phyloP scores from a whole-genome alignment of 164 flowering plant genomes.

The Vitis rupestris region DNA sequence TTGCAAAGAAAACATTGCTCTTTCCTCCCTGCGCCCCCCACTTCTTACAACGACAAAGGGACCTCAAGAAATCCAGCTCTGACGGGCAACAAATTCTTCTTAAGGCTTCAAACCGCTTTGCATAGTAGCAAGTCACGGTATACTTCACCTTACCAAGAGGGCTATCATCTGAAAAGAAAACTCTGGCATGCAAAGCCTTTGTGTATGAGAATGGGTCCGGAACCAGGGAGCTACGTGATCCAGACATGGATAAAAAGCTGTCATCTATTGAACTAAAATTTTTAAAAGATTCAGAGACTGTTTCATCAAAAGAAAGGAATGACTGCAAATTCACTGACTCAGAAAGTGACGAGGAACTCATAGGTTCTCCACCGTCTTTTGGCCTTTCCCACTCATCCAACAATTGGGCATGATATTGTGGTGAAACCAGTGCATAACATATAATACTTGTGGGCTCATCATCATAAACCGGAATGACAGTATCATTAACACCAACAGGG shows the following conservation, averaged over 20 bases:
- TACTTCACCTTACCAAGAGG: slow-evolving; percentile 80
- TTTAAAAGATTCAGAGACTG: slow-evolving; percentile 41
- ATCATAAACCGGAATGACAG: slow-evolving; percentile 85
- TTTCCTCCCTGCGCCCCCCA: slow-evolving; percentile 99
- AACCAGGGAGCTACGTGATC: slow-evolving; percentile 53
- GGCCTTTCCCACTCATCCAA: slow-evolving; percentile 60
- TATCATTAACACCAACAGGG: slow-evolving; percentile 77
- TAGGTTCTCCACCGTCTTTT: slow-evolving; percentile 47
- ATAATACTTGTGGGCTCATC: slow-evolving; percentile 98
- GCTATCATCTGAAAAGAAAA: slow-evolving; percentile 67
- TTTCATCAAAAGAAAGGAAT: slow-evolving; percentile 52
- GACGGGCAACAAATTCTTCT: slow-evolving; percentile 84
- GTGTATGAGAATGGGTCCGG: slow-evolving; percentile 63
- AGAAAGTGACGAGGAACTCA: slow-evolving; percentile 34
- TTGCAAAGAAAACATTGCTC: slow-evolving; percentile 96
- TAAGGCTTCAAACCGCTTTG: slow-evolving; percentile 82
- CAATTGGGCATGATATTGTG: slow-evolving; percentile 59
- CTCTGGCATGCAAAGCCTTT: slow-evolving; percentile 71
- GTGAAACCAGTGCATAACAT: slow-evolving; percentile 65
- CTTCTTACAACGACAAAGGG: slow-evolving; percentile 92
- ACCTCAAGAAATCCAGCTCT: slow-evolving; percentile 79
- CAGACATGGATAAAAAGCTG: slow-evolving; percentile 50
- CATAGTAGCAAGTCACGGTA: slow-evolving; percentile 83
- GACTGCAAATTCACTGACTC: slow-evolving; percentile 43
- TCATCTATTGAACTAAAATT: slow-evolving; percentile 70